Conservation (phyloP, 768 basidiomycete genomes). For the Saitozyma sp. region DNA sequence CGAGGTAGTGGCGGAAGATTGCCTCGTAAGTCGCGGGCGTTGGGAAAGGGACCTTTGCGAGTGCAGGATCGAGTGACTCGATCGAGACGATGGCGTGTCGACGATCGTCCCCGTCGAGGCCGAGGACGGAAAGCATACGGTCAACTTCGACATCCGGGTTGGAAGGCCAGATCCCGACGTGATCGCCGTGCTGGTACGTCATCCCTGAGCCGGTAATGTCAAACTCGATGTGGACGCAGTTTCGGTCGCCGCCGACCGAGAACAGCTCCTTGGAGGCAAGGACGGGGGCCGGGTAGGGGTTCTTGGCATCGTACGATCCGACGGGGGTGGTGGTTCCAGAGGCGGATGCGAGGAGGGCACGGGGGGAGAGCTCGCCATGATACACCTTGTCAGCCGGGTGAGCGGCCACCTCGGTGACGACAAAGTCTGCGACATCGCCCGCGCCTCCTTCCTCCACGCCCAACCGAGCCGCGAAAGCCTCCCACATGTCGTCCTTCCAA, state of each 20-base stretch:
- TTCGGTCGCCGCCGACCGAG: slow-evolving; percentile 67
- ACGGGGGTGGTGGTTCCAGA: slow-evolving; percentile 35
- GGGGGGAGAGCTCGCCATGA: slow-evolving; percentile 91
- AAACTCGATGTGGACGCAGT: slow-evolving; percentile 93
- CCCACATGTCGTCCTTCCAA: slow-evolving; percentile 99
- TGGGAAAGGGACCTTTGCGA: slow-evolving; percentile 98
- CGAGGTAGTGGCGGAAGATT: slow-evolving; percentile 93
- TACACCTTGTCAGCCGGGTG: slow-evolving; percentile 80
- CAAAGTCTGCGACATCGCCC: slow-evolving; percentile 90
- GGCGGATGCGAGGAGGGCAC: slow-evolving; percentile 86
- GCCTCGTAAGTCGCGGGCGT: slow-evolving; percentile 91
- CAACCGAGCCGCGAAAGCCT: slow-evolving; percentile 75
- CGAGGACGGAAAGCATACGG: slow-evolving; percentile 80
- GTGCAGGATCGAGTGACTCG: slow-evolving; percentile 93
- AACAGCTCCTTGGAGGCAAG: slow-evolving; percentile 79
- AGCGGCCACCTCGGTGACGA: slow-evolving; percentile 75
- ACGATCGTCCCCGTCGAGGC: slow-evolving; percentile 66
- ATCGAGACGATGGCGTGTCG: slow-evolving; percentile 82
- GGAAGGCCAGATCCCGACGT: slow-evolving; percentile 94
- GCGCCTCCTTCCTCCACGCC: slow-evolving; percentile 94
- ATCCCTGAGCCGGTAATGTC: slow-evolving; percentile 92
- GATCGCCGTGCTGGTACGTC: slow-evolving; percentile 98
- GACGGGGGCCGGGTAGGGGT: slow-evolving; percentile 89
- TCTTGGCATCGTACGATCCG: slow-evolving; percentile 96
- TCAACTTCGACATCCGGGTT: slow-evolving; percentile 91